Evolutionary conservation across 2,329 filamentous ascomycete genomes (phyloP), one percentile per base, ranked within the genome.

Genomic region (Chaetomium strumarium): DNA sequence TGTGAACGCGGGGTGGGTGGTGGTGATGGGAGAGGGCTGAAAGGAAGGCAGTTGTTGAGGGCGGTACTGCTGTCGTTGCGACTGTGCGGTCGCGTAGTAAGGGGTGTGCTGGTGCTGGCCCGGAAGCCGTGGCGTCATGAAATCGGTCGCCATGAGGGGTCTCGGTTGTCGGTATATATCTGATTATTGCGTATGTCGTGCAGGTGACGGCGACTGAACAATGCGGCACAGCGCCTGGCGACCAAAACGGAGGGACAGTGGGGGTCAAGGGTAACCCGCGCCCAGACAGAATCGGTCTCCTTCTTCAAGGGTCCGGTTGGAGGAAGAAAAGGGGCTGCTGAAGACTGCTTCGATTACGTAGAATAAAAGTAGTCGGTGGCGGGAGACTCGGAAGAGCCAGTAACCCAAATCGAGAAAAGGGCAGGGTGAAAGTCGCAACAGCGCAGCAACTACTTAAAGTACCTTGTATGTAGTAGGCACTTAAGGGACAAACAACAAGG

Each of bases 111-210:
- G 64, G 46, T 64, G 64, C 33, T 65, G 61, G 51, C 68, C 65
- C 31, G 66, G 66, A 53, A 71, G 58, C 58, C 69, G 68, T 29
- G 72, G 72, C 72, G 75, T 74, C 62, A 74, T 70, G 58, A 74
- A 72, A 53, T 72, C 70, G 59, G 72, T 71, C 34, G 71, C 72
- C 72, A 75, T 75, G 45, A 39, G 44, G 50, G 12, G 37, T 43
- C 30, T 36, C 17, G 30, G 34, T 38, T 19, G 49, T 37, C 13
- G 3, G 40, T 42, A 38, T 17, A 29, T 12, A 16, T 37, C 16
- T 2, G 34, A n/a, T 37, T n/a, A n/a, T 13, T 14, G 8, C 34
- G n/a, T n/a, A 5, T n/a, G 34, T n/a, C 7, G 34, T 37, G 36
- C 16, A 8, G 31, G 36, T 44, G 46, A 45, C 14, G 16, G 11